Evolutionary conservation across 1,284 basidiomycete genomes (phyloP).

Genomic region (Cutaneotrichosporon cavernicola): DNA sequence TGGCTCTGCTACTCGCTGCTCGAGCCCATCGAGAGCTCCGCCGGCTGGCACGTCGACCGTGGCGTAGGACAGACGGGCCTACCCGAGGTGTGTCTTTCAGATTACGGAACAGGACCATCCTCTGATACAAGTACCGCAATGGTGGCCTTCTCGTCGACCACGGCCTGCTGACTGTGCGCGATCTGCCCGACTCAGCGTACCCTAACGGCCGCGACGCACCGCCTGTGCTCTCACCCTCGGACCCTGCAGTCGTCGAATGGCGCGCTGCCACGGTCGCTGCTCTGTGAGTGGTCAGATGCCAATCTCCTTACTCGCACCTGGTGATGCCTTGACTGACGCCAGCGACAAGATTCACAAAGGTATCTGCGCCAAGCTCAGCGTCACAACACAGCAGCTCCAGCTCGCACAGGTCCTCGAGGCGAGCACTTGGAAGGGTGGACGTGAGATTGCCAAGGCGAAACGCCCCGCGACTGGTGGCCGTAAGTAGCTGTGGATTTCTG

Average conservation of each 20-base stretch:
- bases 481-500: conserved; percentile 17
- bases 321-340: conserved; percentile 12
- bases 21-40: conserved; percentile 72
- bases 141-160: conserved; percentile 86
- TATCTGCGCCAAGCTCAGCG: conserved; percentile 63
- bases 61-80: conserved; percentile 58
- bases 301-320: neutral
- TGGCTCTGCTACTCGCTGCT: conserved; percentile 88
- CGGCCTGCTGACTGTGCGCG: conserved; percentile 63
- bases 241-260: conserved; percentile 93
- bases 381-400: conserved; percentile 56
- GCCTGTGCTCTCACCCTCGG: conserved; percentile 65
- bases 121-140: conserved; percentile 68
- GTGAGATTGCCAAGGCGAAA: conserved; percentile 80
- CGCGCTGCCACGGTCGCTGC: conserved; percentile 88
- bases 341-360: conserved; percentile 77
- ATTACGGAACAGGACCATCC: neutral
- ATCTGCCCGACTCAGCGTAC: conserved; percentile 43
- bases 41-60: conserved; percentile 69
- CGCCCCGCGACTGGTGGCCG: conserved; percentile 67
- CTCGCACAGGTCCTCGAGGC: conserved; percentile 88
- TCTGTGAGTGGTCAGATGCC: conserved; percentile 60
- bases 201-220: conserved; percentile 45
- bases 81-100: conserved; percentile 39
- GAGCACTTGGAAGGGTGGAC: conserved; percentile 92